Evolutionary conservation across 2,329 filamentous ascomycete genomes (phyloP).

Genomic region (Microcyclosporella mali): DNA sequence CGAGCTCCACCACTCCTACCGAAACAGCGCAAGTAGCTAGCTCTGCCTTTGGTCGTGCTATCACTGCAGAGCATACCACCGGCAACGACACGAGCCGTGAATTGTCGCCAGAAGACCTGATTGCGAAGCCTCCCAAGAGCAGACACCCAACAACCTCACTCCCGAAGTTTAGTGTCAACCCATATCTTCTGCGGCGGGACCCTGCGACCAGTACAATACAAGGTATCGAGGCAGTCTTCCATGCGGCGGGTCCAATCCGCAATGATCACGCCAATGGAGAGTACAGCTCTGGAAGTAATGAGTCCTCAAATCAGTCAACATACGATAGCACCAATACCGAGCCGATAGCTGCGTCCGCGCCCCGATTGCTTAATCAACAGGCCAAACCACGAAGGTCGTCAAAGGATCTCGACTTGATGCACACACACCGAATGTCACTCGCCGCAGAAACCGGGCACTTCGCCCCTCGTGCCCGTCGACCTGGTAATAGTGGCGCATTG

Average conservation of each 20-base stretch:
- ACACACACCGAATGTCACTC: slow-evolving; percentile 44
- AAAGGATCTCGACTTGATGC: slow-evolving; percentile 34
- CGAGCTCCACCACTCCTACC: slow-evolving; percentile 9
- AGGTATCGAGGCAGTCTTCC: slow-evolving; percentile 23
- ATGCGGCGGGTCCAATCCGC: slow-evolving; percentile 22
- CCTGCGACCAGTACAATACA: slow-evolving; percentile 29
- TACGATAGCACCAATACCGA: slow-evolving; percentile 20
- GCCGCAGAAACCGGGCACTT: slow-evolving; percentile 47
- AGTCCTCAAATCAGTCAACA: slow-evolving; percentile 19
- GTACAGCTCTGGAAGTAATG: slow-evolving; percentile 14
- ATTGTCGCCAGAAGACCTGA: slow-evolving; percentile 10
- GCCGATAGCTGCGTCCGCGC: slow-evolving; percentile 23
- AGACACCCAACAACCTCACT: slow-evolving; percentile 33
- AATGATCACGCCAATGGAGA: slow-evolving; percentile 2
- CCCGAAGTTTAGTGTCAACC: slow-evolving; percentile 34
- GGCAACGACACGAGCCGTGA: slow-evolving; percentile 15
- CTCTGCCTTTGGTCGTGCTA: slow-evolving; percentile 34
- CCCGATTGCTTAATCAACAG: slow-evolving; percentile 17
- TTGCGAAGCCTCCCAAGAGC: slow-evolving; percentile 18
- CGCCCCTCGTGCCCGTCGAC: slow-evolving; percentile 21
- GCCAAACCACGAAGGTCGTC: slow-evolving; percentile 18
- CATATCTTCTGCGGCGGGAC: slow-evolving; percentile 30
- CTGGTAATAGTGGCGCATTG: slow-evolving; percentile 15
- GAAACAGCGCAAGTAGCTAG: slow-evolving; percentile 28
- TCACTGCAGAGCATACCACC: slow-evolving; percentile 32